Percentiles rank a stretch among this genome's conserved stretches.
Evolutionary conservation across 2,329 filamentous ascomycete species (phyloP).

Genomic region (Claviceps sorghi): DNA sequence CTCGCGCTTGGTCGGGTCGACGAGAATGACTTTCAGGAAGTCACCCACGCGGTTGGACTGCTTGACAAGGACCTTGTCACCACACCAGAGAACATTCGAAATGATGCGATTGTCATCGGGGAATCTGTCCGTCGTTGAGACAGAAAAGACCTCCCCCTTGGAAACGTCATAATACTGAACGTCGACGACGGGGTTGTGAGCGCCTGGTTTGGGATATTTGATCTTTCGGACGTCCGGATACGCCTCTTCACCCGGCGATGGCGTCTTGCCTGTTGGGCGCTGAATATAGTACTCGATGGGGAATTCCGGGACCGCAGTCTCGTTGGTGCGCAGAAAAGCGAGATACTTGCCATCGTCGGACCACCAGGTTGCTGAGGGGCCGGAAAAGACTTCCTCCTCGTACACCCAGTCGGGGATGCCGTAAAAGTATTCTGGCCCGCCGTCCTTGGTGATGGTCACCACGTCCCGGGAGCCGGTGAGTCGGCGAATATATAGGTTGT

Average conservation of each 20-base stretch:
- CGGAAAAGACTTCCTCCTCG: conserved; percentile 51
- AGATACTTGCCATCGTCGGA: conserved; percentile 77
- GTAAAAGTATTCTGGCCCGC: conserved; percentile 80
- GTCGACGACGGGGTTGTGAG: conserved; percentile 81
- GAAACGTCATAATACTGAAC: conserved; percentile 77
- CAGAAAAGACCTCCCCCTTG: conserved; percentile 63
- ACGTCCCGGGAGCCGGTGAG: conserved; percentile 37
- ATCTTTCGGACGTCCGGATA: conserved; percentile 86
- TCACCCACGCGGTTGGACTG: conserved; percentile 93
- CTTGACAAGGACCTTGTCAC: conserved; percentile 69
- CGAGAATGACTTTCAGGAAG: conserved; percentile 69
- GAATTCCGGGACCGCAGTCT: conserved; percentile 80
- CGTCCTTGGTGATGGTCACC: conserved; percentile 68
- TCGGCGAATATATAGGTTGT: conserved; percentile 76
- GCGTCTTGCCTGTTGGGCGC: conserved; percentile 59
- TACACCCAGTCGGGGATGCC: conserved; percentile 97
- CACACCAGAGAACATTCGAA: conserved; percentile 85
- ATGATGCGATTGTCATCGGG: conserved; percentile 72
- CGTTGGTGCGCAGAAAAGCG: conserved; percentile 86
- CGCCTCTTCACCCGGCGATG: conserved; percentile 56
- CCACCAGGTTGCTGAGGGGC: conserved; percentile 87
- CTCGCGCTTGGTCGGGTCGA: conserved; percentile 59
- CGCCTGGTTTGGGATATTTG: conserved; percentile 94
- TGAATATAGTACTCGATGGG: conserved; percentile 89
- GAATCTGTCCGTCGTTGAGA: conserved; percentile 66